A percentile compares a stretch with the other conserved stretches of the same genome.
These are phyloP conservation scores for Phialemonium atrogriseum DNA, from an alignment of 2,329 filamentous ascomycete species.

Conservation along the genomic window DNA sequence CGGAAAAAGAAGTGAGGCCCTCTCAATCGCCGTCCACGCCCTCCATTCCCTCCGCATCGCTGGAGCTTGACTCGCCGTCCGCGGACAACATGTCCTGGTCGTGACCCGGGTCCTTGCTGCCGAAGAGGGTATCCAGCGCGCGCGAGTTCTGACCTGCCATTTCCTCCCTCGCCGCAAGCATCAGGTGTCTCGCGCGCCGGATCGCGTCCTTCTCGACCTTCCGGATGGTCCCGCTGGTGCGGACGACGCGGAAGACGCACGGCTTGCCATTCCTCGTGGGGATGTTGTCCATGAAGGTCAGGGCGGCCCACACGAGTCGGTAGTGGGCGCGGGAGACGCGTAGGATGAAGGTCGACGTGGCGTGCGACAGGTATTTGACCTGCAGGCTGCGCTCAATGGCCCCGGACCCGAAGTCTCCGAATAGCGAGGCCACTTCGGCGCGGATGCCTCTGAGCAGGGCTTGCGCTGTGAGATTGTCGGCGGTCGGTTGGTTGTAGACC, in stretches of 20 bases:
- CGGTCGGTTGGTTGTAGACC: constrained; percentile 70
- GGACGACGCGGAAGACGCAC: constrained; percentile 76
- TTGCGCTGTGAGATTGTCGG: constrained; percentile 58
- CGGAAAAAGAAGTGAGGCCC: constrained; percentile 48
- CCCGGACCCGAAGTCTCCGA: constrained; percentile 84
- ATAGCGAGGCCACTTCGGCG: constrained; percentile 61
- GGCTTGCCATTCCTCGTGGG: constrained; percentile 50
- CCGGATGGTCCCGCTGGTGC: constrained; percentile 86
- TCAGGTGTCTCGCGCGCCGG: constrained; percentile 61
- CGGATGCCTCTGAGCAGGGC: constrained; percentile 62
- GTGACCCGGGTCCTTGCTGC: constrained; percentile 15
- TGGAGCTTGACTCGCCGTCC: constrained; percentile 31
- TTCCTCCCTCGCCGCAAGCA: constrained; percentile 55
- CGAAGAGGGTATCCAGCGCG: constrained; percentile 21
- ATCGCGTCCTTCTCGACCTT: constrained; percentile 90
- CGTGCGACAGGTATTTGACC: constrained; percentile 85
- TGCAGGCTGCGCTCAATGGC: constrained; percentile 60
- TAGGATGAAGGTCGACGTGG: constrained; percentile 92
- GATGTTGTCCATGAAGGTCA: constrained; percentile 70
- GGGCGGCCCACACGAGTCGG: constrained; percentile 79
- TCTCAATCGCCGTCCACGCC: constrained; percentile 31
- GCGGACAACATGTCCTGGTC: constrained; percentile 33
- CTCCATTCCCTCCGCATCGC: constrained; percentile 37
- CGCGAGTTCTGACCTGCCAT: constrained; percentile 27
- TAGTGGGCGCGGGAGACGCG: constrained; percentile 76